Conservation (phyloP, 2,329 filamentous ascomycete species). For the Fusarium proliferatum region DNA sequence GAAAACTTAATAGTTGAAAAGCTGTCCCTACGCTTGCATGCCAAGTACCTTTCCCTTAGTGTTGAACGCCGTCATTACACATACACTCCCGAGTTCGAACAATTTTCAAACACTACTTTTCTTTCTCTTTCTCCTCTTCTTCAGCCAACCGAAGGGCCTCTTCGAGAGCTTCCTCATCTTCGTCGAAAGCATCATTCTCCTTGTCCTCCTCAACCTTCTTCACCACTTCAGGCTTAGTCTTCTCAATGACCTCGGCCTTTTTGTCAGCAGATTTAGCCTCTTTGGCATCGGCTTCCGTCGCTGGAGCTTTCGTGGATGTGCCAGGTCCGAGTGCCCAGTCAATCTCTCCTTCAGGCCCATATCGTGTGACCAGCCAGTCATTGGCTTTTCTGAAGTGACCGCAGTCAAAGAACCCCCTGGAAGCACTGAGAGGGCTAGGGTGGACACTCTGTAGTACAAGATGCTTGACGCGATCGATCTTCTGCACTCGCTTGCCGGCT, state of each 20-base stretch:
- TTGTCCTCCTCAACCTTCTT: conserved; percentile 30
- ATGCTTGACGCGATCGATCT: conserved; percentile 79
- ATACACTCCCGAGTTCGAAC: conserved; percentile 21
- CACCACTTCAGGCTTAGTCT: conserved; percentile 26
- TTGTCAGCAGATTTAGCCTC: conserved; percentile 34
- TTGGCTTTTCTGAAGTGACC: conserved; percentile 85
- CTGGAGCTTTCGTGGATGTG: conserved; percentile 49
- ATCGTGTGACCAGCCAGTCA: conserved; percentile 82
- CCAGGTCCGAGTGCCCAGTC: conserved; percentile 77
- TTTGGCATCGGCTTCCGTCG: conserved; percentile 36
- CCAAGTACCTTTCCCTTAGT: conserved; percentile 8
- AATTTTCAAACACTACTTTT: conserved; percentile 17
- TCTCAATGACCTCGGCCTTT: conserved; percentile 45
- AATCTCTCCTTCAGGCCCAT: conserved; percentile 83
- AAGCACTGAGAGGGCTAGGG: conserved; percentile 91
- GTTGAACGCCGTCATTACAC: conserved; percentile 32
- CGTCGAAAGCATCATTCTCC: conserved; percentile 46
- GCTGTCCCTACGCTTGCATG: conserved; percentile 11
- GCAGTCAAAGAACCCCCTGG: conserved; percentile 84
- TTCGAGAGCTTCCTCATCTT: conserved; percentile 53
- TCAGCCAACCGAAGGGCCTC: conserved; percentile 51
- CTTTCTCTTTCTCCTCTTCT: conserved; percentile 39
- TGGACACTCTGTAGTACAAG: conserved; percentile 88
- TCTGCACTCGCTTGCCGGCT: conserved; percentile 81
- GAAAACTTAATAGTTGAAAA: conserved; percentile 14